These are phyloP conservation scores for Syzygium aqueum DNA, from an alignment of 345 rosid genomes.

Conservation along the genomic window DNA sequence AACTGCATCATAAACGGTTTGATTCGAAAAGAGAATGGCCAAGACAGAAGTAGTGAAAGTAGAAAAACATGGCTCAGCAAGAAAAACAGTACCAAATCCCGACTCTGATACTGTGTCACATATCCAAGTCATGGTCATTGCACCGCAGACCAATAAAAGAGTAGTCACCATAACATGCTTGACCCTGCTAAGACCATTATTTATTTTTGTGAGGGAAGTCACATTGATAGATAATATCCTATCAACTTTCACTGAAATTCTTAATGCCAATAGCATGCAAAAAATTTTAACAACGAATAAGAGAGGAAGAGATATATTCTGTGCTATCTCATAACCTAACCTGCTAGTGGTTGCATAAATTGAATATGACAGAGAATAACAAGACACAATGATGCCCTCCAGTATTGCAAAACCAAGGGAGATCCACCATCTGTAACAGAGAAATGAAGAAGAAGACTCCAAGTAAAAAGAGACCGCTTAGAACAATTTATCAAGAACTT, in stretches of 20 bases:
- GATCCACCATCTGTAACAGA: conserved; percentile 83
- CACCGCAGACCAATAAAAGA: conserved; percentile 79
- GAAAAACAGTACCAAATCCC: conserved; percentile 64
- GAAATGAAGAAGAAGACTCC: not conserved
- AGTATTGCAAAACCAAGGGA: conserved; percentile 81
- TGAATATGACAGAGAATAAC: conserved; percentile 79
- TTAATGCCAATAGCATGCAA: not conserved
- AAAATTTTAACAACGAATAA: not conserved
- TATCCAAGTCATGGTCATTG: conserved; percentile 93
- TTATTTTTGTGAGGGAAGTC: not conserved
- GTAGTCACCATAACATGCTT: conserved; percentile 84
- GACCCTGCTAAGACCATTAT: conserved; percentile 29
- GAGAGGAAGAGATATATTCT: not conserved
- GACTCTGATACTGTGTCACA: conserved; percentile 92
- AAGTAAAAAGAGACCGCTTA: not conserved
- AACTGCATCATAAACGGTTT: not conserved
- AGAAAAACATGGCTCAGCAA: not conserved
- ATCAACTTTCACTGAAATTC: not conserved
- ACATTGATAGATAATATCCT: not conserved
- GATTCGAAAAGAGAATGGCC: not conserved
- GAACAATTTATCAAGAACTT: conserved; percentile 24
- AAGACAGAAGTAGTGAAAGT: not conserved
- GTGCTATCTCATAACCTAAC: conserved; percentile 17
- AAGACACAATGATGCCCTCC: conserved; percentile 74
- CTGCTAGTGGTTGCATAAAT: conserved; percentile 71